These are phyloP conservation scores for Alliaria petiolata DNA, from an alignment of 345 rosid species.

Conservation along the genomic window DNA sequence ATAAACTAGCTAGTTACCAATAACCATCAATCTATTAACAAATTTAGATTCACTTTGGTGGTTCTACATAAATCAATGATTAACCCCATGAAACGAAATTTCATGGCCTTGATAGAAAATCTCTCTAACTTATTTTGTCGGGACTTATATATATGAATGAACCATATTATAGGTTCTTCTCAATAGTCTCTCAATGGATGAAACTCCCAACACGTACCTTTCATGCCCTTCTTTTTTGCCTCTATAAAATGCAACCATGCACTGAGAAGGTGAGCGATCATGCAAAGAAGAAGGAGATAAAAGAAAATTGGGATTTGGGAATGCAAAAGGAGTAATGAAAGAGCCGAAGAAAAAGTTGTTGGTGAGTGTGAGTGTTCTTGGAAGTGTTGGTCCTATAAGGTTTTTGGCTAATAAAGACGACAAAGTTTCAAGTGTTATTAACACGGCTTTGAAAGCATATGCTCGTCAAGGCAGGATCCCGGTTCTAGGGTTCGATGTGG, in stretches of 20 bases:
- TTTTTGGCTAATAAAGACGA: constrained; percentile 60
- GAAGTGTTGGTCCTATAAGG: constrained; percentile 78
- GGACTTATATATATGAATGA: background rate
- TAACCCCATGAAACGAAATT: background rate
- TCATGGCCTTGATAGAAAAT: background rate
- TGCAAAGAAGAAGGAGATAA: background rate
- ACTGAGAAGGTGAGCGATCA: background rate
- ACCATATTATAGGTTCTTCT: constrained; percentile 13
- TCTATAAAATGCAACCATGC: constrained; percentile 11
- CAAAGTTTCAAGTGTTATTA: constrained; percentile 51
- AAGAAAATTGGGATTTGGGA: too few relatives aligned
- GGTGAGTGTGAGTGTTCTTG: constrained; percentile 61
- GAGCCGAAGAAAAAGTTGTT: constrained; percentile 47
- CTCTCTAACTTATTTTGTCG: constrained; percentile 4
- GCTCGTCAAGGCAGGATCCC: constrained; percentile 87
- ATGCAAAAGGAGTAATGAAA: constrained; percentile 7
- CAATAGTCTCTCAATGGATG: constrained; percentile 4
- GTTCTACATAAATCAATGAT: background rate
- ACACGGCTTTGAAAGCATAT: constrained; percentile 57
- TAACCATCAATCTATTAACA: constrained; percentile 9
- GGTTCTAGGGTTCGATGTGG: constrained; percentile 51
- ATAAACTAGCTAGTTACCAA: background rate
- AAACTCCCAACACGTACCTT: constrained; percentile 10
- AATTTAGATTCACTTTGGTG: background rate
- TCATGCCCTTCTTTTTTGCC: background rate